These are phyloP conservation scores for Ogataea siamensis DNA, from an alignment of 805 yeast genomes.

Conservation along the genomic window DNA sequence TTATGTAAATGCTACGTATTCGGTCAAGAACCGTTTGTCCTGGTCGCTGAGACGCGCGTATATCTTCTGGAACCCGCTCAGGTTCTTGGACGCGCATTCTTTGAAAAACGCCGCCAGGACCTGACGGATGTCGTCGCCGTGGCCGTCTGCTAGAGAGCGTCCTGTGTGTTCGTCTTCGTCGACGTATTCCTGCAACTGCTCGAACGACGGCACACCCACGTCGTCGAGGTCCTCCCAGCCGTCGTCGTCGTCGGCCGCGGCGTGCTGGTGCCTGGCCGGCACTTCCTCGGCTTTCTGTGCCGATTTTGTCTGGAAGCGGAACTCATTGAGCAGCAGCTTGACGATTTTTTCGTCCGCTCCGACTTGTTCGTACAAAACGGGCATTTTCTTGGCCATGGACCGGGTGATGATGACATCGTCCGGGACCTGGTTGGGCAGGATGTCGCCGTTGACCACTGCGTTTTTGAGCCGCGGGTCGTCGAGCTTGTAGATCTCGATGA, in stretches of 20 bases:
- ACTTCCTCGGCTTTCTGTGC: conserved; percentile 41
- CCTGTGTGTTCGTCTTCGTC: conserved; percentile 30
- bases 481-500: conserved; percentile 63
- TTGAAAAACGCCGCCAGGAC: conserved; percentile 52
- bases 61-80: conserved; percentile 49
- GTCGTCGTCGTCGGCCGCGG: conserved; percentile 39
- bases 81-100: conserved; percentile 49
- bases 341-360: conserved; percentile 71
- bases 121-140: conserved; percentile 34
- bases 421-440: conserved; percentile 50
- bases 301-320: conserved; percentile 55
- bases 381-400: conserved; percentile 71
- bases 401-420: conserved; percentile 75
- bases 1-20: conserved; percentile 33
- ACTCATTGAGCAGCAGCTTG: conserved; percentile 66
- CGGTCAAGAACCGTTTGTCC: conserved; percentile 54
- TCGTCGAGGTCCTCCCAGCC: conserved; percentile 82
- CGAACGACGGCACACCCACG: conserved; percentile 59
- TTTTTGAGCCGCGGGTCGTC: conserved; percentile 50
- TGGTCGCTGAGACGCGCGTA: conserved; percentile 48
- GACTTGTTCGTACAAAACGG: conserved; percentile 60
- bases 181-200: conserved; percentile 58
- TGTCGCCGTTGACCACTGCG: conserved; percentile 73
- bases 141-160: conserved; percentile 32
- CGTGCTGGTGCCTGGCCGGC: conserved; percentile 20